Evolutionary conservation across 1,139 yeast genomes (phyloP).

Genomic region (Scheffersomyces titani): DNA sequence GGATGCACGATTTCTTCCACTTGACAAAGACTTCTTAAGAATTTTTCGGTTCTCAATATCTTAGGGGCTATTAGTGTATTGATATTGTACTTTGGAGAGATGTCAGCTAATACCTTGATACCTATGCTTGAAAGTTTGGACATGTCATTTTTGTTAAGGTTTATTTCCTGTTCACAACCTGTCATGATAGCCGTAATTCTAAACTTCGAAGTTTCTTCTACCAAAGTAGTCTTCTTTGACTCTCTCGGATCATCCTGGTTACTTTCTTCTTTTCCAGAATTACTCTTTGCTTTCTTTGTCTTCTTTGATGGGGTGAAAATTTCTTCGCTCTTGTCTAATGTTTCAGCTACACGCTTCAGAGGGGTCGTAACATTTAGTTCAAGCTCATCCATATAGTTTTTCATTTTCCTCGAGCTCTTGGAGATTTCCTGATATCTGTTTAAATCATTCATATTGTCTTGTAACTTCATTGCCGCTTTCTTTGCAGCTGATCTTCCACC

Average conservation of each 20-base stretch:
- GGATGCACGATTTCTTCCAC: conserved; percentile 49
- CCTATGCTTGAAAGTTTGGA: conserved; percentile 32
- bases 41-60: conserved; percentile 81
- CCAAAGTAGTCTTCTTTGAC: conserved; percentile 7
- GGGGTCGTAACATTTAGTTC: conserved; percentile 16
- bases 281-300: background rate
- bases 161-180: conserved; percentile 57
- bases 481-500: conserved; percentile 57
- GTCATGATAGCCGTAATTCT: conserved; percentile 54
- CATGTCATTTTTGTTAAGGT: conserved; percentile 35
- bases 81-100: conserved; percentile 19
- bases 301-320: conserved; percentile 1
- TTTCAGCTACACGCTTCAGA: conserved; percentile 6
- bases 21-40: conserved; percentile 49
- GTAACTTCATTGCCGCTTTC: conserved; percentile 68
- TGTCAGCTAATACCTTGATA: conserved; percentile 41
- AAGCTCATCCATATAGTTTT: conserved; percentile 36
- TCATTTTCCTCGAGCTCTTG: conserved; percentile 42
- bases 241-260: background rate
- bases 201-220: conserved; percentile 7
- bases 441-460: conserved; percentile 65
- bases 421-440: conserved; percentile 56
- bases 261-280: background rate
- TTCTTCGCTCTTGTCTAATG: conserved; percentile 2
- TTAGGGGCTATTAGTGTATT: conserved; percentile 75